A percentile compares a stretch with the other conserved stretches of the same genome.
phyloP scores from a whole-genome alignment of 306 rosid species.

The Dicorynia guianensis region DNA sequence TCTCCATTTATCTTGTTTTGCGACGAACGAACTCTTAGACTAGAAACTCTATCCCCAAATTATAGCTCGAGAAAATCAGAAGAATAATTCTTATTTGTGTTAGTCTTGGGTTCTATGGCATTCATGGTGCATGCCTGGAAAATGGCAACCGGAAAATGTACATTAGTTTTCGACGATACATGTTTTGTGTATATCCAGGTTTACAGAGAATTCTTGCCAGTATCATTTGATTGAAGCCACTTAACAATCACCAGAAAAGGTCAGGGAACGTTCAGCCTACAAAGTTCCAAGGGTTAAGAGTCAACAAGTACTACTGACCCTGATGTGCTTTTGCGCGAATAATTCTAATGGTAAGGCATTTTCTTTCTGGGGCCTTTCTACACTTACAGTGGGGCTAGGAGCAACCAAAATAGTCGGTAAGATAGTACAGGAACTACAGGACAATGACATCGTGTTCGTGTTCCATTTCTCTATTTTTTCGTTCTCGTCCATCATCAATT shows the following conservation, averaged over 20 bases:
- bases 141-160: too few species aligned
- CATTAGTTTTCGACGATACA: too few species aligned
- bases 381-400: background rate
- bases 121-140: too few species aligned
- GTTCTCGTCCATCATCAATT: background rate
- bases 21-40: too few species aligned
- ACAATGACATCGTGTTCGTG: slow-evolving; percentile 15
- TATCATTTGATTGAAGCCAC: too few species aligned
- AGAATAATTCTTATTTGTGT: too few species aligned
- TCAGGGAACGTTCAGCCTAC: background rate
- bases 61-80: too few species aligned
- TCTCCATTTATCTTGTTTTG: too few species aligned
- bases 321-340: background rate
- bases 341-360: background rate
- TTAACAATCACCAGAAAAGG: background rate
- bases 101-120: too few species aligned
- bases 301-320: background rate
- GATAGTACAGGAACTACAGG: slow-evolving; percentile 31
- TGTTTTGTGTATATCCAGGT: too few species aligned
- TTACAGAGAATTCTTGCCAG: too few species aligned
- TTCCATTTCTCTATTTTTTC: background rate
- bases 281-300: slow-evolving; percentile 1
- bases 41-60: too few species aligned
- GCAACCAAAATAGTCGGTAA: background rate
- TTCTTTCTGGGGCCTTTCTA: background rate